phyloP scores from a whole-genome alignment of 805 yeast species.

The Candida manassasensis region DNA sequence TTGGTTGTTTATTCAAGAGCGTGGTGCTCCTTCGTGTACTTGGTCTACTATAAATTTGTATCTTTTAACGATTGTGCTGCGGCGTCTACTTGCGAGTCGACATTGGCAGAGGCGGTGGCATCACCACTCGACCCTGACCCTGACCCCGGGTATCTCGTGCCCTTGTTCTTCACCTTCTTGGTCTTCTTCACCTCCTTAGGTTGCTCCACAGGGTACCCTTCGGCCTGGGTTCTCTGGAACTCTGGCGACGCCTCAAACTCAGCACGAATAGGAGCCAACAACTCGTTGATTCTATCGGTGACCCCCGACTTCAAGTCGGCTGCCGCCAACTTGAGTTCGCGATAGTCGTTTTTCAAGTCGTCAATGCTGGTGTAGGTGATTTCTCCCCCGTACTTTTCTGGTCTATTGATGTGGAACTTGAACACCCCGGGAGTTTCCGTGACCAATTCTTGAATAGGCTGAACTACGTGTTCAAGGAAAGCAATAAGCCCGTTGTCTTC shows the following conservation, averaged over 20 bases:
- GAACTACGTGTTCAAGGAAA: constrained; percentile 76
- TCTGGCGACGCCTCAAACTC: constrained; percentile 59
- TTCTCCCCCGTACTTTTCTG: constrained; percentile 97
- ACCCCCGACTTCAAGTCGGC: constrained; percentile 94
- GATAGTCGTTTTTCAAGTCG: constrained; percentile 67
- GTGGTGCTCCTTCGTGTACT: background rate
- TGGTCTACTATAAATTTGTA: constrained; percentile 26
- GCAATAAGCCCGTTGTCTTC: constrained; percentile 89
- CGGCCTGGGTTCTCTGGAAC: constrained; percentile 66
- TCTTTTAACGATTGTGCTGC: constrained; percentile 36
- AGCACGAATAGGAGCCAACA: constrained; percentile 80
- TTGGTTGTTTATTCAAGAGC: background rate
- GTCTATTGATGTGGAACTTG: constrained; percentile 75
- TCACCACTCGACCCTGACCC: constrained; percentile 17
- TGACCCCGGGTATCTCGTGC: constrained; percentile 82
- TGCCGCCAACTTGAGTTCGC: constrained; percentile 73
- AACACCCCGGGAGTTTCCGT: constrained; percentile 50
- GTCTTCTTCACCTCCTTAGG: constrained; percentile 60
- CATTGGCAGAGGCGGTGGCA: constrained; percentile 1
- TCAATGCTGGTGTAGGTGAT: constrained; percentile 65
- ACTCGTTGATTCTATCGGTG: constrained; percentile 71
- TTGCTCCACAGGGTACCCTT: constrained; percentile 81
- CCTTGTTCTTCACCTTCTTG: constrained; percentile 80
- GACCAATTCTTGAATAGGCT: constrained; percentile 81
- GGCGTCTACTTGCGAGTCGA: constrained; percentile 9